Percentiles rank a stretch among this genome's conserved stretches.
These are phyloP conservation scores for Rhodotorula sp. DNA, from an alignment of 1,284 basidiomycete species.

Conservation along the genomic window DNA sequence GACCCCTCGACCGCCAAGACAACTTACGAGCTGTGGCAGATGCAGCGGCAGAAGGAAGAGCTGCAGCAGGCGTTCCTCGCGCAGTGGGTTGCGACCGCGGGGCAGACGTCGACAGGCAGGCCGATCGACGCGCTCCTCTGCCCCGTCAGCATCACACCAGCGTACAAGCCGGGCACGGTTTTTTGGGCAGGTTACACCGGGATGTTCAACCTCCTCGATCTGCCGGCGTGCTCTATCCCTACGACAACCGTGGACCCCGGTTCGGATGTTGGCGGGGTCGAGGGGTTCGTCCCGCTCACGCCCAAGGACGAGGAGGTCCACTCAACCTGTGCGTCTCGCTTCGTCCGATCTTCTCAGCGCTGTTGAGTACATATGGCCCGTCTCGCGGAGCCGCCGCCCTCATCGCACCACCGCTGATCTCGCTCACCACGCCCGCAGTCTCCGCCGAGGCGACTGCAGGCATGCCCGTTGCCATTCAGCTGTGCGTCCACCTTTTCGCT, in stretches of 20 bases:
- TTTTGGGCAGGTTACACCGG: background rate
- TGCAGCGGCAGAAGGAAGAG: conserved; percentile 48
- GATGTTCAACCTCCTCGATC: conserved; percentile 55
- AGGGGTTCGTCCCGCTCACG: conserved; percentile 55
- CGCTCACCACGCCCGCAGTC: background rate
- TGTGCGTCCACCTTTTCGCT: background rate
- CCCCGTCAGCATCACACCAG: background rate
- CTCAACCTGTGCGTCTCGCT: conserved; percentile 58
- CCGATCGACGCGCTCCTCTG: conserved; percentile 65
- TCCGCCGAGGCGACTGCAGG: background rate
- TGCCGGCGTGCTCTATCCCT: conserved; percentile 61
- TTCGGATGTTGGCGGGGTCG: background rate
- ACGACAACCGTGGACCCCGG: conserved; percentile 40
- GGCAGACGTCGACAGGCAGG: conserved; percentile 57
- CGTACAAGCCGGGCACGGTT: background rate
- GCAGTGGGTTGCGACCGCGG: conserved; percentile 59
- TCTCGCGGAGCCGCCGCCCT: too few relatives aligned
- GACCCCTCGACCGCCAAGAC: conserved; percentile 48
- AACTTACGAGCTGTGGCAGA: conserved; percentile 60
- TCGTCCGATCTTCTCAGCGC: background rate
- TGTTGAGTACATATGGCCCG: too few relatives aligned
- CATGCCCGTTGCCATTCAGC: background rate
- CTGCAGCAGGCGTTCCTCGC: conserved; percentile 59
- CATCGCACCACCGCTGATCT: background rate
- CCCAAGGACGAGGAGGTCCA: conserved; percentile 58